Conservation (phyloP, 2,329 filamentous ascomycete genomes). For the Penicillium sp. region DNA sequence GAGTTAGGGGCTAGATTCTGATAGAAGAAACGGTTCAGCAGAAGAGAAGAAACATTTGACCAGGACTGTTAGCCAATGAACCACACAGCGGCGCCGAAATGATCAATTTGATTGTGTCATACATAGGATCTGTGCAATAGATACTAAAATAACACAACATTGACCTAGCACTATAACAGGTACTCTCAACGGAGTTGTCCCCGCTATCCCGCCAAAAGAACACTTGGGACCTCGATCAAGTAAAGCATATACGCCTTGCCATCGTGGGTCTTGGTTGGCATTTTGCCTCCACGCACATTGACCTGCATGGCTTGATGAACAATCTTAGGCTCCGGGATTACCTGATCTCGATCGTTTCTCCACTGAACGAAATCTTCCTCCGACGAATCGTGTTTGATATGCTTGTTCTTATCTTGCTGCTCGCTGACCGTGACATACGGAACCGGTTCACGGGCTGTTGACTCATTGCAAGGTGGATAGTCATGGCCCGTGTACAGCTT, state of each 20-base stretch:
- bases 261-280: constrained; percentile 27
- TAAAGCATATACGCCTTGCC: constrained; percentile 17
- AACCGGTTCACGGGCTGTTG: constrained; percentile 4
- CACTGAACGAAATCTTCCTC: constrained; percentile 36
- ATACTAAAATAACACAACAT: neutral
- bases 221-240: constrained; percentile 13
- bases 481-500: constrained; percentile 58
- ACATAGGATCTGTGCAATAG: neutral
- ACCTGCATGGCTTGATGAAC: constrained; percentile 42
- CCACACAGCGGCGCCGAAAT: neutral
- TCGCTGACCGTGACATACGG: constrained; percentile 38
- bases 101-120: too few relatives aligned
- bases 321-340: constrained; percentile 34
- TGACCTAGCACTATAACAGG: neutral
- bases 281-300: constrained; percentile 40
- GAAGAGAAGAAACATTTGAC: neutral
- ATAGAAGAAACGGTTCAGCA: too few relatives aligned
- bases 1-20: constrained; percentile 18
- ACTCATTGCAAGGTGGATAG: constrained; percentile 39
- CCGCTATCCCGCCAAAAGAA: constrained; percentile 3
- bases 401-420: constrained; percentile 38
- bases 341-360: constrained; percentile 33
- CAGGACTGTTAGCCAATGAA: neutral
- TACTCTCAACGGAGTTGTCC: neutral
- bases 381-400: constrained; percentile 27